Base-by-base conservation (phyloP, 2,329 filamentous ascomycete species). In the Phoma sp. region DNA sequence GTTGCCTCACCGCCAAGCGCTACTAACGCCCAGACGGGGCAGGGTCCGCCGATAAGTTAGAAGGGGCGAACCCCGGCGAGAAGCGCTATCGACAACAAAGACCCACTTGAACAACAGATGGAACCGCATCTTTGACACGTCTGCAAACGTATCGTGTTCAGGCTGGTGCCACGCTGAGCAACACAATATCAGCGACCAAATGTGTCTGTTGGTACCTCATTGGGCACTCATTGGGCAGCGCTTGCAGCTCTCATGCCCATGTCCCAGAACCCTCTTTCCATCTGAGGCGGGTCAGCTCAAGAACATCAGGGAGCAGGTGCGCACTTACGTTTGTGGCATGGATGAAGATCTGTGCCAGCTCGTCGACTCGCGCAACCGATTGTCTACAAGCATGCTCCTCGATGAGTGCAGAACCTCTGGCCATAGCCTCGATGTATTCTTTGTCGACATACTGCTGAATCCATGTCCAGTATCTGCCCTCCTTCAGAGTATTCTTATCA, bases 381-480 rank as follows among this genome's bases (percentile, higher is more conserved):
- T 93, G 89, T 43, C 86, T 77, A n/a, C 82, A 77, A 13, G 89
- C 87, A 67, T 92, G 83, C 62, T 85, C 83, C 74, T 97, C 93
- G 7, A 97, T 80, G 27, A 96, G 75, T 57, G 85, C 89, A 89
- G 58, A 64, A 22, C 90, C 91, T 3, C 85, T 80, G 59, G 79
- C 80, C 48, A 96, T 89, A 5, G 90, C 90, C 58, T 86, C 80
- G 0, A 80, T 77, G 62, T 96, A 97, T 70, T 95, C 90, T 0
- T 90, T 87, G 2, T 87, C 89, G 13, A 89, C 84, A 69, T 97
- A 98, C 68, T 91, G 96, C 70, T 93, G 82, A 61, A 98, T 91
- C 93, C 93, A 98, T 40, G 86, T 83, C 88, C 89, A 95, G 77
- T 96, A 98, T 14, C 77, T 80, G 0, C 80, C 85, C 10, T 88